Evolutionary conservation across 2,329 filamentous ascomycete species (phyloP).

Genomic region (Calonectria multiphialidica): DNA sequence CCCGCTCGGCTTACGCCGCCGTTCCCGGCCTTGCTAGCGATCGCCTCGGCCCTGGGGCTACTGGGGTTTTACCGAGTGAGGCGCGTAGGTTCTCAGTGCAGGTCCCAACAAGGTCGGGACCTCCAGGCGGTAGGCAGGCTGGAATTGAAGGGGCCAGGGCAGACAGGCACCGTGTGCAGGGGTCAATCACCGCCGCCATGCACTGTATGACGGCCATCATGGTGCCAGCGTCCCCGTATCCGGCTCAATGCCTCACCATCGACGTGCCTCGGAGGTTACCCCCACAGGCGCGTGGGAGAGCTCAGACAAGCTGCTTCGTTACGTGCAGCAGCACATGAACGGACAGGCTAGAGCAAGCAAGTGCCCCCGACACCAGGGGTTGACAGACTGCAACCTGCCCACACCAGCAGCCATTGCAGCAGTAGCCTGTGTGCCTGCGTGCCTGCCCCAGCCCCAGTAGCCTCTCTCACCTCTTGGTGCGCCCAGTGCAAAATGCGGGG

Average conservation of each 20-base stretch:
- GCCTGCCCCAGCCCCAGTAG: not conserved
- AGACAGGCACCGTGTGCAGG: constrained; percentile 16
- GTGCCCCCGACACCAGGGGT: not conserved
- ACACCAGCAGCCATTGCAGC: not conserved
- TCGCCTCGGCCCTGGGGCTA: constrained; percentile 7
- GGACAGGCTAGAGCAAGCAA: constrained; percentile 1
- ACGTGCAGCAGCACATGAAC: constrained; percentile 18
- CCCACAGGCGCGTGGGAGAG: constrained; percentile 8
- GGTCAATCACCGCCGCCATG: not conserved
- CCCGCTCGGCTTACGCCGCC: constrained; percentile 25
- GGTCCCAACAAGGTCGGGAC: not conserved
- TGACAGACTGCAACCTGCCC: constrained; percentile 11
- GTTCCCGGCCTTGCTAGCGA: constrained; percentile 13
- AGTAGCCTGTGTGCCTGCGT: not conserved
- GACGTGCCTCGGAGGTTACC: not conserved
- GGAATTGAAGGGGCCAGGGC: constrained; percentile 15
- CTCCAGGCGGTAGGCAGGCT: not conserved
- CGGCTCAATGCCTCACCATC: constrained; percentile 9
- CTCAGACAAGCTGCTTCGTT: constrained; percentile 26
- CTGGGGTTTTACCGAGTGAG: constrained; percentile 16
- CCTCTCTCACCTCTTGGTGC: not conserved
- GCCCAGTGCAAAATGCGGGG: constrained; percentile 45
- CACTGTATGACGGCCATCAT: constrained; percentile 24
- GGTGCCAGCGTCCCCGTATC: constrained; percentile 12
- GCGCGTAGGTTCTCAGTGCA: constrained; percentile 9